A percentile compares a stretch with the other conserved stretches of the same genome.
Evolutionary conservation across 306 rosid species (phyloP).

Genomic region (Acmispon strigosus): DNA sequence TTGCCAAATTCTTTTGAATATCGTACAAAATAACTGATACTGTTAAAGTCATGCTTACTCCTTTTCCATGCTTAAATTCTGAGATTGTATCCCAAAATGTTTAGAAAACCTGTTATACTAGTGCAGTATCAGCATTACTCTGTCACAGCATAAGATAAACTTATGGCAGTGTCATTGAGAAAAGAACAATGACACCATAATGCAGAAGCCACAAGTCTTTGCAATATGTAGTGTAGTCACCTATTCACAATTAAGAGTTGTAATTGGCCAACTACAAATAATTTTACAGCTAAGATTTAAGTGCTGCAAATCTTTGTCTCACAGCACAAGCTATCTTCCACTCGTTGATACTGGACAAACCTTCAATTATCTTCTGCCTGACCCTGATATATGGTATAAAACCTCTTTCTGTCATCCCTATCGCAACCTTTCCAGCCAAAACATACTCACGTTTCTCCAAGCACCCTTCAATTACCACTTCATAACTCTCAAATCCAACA

Average conservation of each 20-base stretch:
- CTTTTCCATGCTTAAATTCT: no score
- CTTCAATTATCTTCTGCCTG: slow-evolving; percentile 75
- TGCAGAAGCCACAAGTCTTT: neutral
- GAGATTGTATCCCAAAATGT: no score
- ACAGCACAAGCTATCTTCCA: slow-evolving; percentile 68
- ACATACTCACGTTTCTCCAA: slow-evolving; percentile 61
- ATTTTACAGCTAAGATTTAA: slow-evolving; percentile 37
- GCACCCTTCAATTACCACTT: slow-evolving; percentile 70
- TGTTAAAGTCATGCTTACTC: no score
- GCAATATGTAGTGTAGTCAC: neutral
- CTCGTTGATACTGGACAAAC: slow-evolving; percentile 59
- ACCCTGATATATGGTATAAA: slow-evolving; percentile 52
- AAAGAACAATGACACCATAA: neutral
- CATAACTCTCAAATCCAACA: slow-evolving; percentile 73
- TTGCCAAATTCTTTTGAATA: neutral
- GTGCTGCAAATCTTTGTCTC: slow-evolving; percentile 59
- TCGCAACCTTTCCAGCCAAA: slow-evolving; percentile 71
- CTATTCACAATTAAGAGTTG: neutral
- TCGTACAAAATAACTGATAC: neutral
- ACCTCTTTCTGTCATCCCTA: slow-evolving; percentile 53
- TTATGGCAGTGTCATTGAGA: neutral
- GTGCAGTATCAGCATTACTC: no score
- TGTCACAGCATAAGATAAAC: no score
- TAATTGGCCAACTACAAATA: neutral
- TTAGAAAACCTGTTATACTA: no score